Base-by-base conservation (phyloP, 345 rosid genomes). In the Populus nigra region DNA sequence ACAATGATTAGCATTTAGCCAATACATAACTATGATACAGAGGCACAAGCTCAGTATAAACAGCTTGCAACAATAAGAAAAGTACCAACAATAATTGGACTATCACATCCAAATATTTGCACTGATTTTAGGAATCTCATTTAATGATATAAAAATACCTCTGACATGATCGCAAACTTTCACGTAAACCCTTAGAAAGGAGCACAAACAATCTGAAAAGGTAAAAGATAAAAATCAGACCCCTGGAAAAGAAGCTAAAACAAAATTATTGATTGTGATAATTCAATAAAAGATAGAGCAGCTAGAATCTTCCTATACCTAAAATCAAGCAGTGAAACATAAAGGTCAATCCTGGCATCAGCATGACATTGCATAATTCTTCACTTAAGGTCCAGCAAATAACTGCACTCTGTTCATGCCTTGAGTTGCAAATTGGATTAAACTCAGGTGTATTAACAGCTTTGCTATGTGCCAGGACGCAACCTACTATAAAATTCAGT, bases 401-500 rank as follows among this genome's bases (percentile, higher is more conserved):
- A 49, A 35, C 50, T 73, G 73, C 72, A 35, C 73, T 25, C 23
- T 31, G 59, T 17, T 55, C 77, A 74, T 45, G 70, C 78, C 77
- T 74, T 41, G 36, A 65, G 72, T 29, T 63, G 49, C 53, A 59
- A 61, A 79, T 69, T 59, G 45, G 57, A 73, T 68, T 68, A 73
- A 75, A 63, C 77, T 61, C 53, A 17, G 67, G 72, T 10, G 22
- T 68, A 73, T 68, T 17, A 66, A 47, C 84, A 76, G 49, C 73
- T 83, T 74, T 68, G 71, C 85, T 85, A 93, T 75, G 83, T 78
- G 45, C 77, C 81, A 71, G 92, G 85, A 78, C 61, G 88, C 78
- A 85, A 78, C 82, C 82, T 91, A 83, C 89, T 89, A 82, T 96
- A 96, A 87, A 90, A 96, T 85, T 93, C 97, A 18, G 99, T 91